Evolutionary conservation across 768 basidiomycete genomes (phyloP), one percentile per base, ranked within the genome.

Genomic region (Albatrellus ellisii): DNA sequence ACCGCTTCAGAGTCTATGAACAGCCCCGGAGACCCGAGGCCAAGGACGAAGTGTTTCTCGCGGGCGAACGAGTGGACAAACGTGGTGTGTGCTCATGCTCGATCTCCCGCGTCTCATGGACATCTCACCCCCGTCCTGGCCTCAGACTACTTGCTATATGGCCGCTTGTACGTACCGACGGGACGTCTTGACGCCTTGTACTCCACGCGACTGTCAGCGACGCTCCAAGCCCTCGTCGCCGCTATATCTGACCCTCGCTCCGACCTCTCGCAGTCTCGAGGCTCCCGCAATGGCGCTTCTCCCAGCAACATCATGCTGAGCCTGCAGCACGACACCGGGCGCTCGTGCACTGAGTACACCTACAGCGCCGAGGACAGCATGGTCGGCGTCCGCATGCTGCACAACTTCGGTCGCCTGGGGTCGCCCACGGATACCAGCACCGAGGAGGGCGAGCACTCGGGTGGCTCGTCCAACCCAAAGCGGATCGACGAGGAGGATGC

Each of bases 401-500:
- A 91, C 56, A 95, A 98, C 56, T 97, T 95, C 63, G 91, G 91
- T 11, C 74, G 72, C 59, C 62, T 79, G 3, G 75, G 69, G 12
- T 51, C 49, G 39, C 45, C 60, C 10, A 52, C 52, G 4, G 64
- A 63, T 20, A 55, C 62, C 47, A 0, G 55, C 53, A 47, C 66
- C 59, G 49, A 66, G n/a, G 54, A 49, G 15, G 40, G 43, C 20
- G 64, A 21, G 56, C 57, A 47, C 31, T 53, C 15, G 36, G 39
- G 43, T 21, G 37, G 32, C 31, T 41, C 41, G 45, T 37, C 26
- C 44, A 28, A 67, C 33, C 60, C 72, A 26, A 89, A 85, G 59
- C 72, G 91, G n/a, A 77, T 95, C 4, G 94, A 97, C 42, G 91
- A 94, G 56, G 91, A 94, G 61, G 92, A 95, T 36, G 81, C 84